Conservation (phyloP, 768 basidiomycete species). For the Xerocomellus dryophilus region DNA sequence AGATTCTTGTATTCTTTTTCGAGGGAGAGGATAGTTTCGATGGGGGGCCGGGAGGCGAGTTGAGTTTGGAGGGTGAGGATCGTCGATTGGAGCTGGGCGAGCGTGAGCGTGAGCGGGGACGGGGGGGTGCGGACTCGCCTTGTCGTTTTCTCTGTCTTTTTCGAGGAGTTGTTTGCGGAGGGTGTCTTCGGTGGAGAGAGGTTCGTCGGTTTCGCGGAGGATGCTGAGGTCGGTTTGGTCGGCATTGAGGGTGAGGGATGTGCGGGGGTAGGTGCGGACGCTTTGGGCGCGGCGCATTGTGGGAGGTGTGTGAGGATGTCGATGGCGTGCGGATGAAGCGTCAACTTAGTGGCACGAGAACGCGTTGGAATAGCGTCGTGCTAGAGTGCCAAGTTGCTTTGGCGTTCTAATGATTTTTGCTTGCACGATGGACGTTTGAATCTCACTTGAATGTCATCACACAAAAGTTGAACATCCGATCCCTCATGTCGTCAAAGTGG, state of each 20-base stretch:
- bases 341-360: neutral
- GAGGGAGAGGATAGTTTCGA: slow-evolving; percentile 62
- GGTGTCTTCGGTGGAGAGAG: slow-evolving; percentile 47
- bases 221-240: slow-evolving; percentile 55
- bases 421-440: too few relatives aligned
- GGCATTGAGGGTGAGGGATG: slow-evolving; percentile 40
- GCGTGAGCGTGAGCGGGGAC: neutral
- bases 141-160: slow-evolving; percentile 69
- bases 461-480: neutral
- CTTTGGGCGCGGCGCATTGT: slow-evolving; percentile 62
- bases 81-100: slow-evolving; percentile 54
- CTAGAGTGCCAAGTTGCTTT: too few relatives aligned
- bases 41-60: slow-evolving; percentile 62
- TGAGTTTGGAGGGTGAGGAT: slow-evolving; percentile 63
- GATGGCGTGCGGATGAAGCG: too few relatives aligned
- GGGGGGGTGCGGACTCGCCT: slow-evolving; percentile 35
- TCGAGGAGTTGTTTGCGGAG: slow-evolving; percentile 63
- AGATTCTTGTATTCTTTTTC: slow-evolving; percentile 73
- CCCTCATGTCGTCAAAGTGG: too few relatives aligned
- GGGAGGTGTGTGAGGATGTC: neutral
- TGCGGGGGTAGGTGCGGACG: slow-evolving; percentile 51
- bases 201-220: slow-evolving; percentile 57
- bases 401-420: too few relatives aligned
- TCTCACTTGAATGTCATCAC: too few relatives aligned
- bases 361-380: neutral